These are phyloP conservation scores for Cystobasidium pallidum DNA, from an alignment of 1,284 basidiomycete species.

Conservation along the genomic window DNA sequence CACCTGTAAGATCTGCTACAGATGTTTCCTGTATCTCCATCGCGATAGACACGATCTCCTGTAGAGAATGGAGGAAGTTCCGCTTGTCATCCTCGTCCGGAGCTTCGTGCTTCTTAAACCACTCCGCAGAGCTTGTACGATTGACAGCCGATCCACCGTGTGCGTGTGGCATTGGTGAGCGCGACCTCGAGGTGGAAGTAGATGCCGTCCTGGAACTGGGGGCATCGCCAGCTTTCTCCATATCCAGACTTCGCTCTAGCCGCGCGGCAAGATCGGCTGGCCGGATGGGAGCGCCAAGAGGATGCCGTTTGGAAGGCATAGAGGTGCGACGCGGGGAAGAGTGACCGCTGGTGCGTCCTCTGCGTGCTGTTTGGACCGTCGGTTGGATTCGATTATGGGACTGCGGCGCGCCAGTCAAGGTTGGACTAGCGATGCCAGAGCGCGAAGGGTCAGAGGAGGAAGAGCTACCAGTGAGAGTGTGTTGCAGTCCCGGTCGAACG, in stretches of 20 bases:
- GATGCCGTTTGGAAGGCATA: constrained; percentile 34
- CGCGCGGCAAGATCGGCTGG: constrained; percentile 53
- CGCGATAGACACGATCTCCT: constrained; percentile 91
- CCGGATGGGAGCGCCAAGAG: constrained; percentile 12
- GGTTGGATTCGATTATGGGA: background rate
- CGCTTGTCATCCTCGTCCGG: constrained; percentile 40
- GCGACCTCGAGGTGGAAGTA: constrained; percentile 83
- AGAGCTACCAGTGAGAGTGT: constrained; percentile 28
- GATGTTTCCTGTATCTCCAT: constrained; percentile 92
- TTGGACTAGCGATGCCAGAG: constrained; percentile 34
- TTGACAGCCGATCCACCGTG: constrained; percentile 23
- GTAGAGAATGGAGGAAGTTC: constrained; percentile 86
- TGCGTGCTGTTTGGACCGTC: background rate
- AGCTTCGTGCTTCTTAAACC: constrained; percentile 30
- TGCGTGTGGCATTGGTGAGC: constrained; percentile 78
- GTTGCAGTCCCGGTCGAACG: background rate
- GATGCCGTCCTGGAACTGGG: background rate
- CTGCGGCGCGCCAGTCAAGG: background rate
- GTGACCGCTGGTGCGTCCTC: constrained; percentile 24
- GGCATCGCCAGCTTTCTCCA: constrained; percentile 53
- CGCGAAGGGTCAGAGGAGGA: constrained; percentile 4
- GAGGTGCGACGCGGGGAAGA: constrained; percentile 46
- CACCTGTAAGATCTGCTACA: constrained; percentile 77
- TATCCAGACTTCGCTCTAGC: constrained; percentile 67
- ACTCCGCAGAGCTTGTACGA: constrained; percentile 38